Conservation (phyloP, 2,329 filamentous ascomycete species). For the Fusarium torreyae region DNA sequence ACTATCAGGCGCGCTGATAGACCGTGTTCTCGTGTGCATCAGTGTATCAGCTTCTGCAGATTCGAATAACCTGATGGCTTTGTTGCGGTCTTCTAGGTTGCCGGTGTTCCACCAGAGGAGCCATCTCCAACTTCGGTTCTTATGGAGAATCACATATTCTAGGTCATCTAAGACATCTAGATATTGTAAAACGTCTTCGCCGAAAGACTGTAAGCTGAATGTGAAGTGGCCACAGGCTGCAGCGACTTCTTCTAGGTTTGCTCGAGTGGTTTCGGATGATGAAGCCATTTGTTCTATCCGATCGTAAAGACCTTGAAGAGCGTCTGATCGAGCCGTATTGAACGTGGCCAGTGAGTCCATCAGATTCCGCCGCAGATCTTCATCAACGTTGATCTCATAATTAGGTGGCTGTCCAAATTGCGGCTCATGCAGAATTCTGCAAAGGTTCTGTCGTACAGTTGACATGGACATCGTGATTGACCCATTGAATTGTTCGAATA, state of each 20-base stretch:
- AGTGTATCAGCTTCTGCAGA: constrained; percentile 42
- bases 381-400: constrained; percentile 69
- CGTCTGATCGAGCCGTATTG: constrained; percentile 91
- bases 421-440: constrained; percentile 43
- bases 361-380: constrained; percentile 88
- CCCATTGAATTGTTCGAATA: constrained; percentile 38
- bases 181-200: constrained; percentile 87
- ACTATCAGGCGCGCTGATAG: neutral
- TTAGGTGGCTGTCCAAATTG: constrained; percentile 52
- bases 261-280: constrained; percentile 75
- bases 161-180: constrained; percentile 88
- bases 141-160: constrained; percentile 76
- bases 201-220: constrained; percentile 90
- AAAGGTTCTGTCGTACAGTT: constrained; percentile 27
- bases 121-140: constrained; percentile 83
- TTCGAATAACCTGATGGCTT: constrained; percentile 58
- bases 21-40: constrained; percentile 22
- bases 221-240: constrained; percentile 97
- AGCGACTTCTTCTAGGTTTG: constrained; percentile 92
- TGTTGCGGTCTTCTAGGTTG: constrained; percentile 13
- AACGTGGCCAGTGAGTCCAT: constrained; percentile 89
- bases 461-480: constrained; percentile 41
- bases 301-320: constrained; percentile 84
- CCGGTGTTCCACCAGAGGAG: constrained; percentile 78
- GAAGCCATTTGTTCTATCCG: constrained; percentile 74